phyloP scores from a whole-genome alignment of 345 rosid genomes.

The Pseudoturritis turrita region DNA sequence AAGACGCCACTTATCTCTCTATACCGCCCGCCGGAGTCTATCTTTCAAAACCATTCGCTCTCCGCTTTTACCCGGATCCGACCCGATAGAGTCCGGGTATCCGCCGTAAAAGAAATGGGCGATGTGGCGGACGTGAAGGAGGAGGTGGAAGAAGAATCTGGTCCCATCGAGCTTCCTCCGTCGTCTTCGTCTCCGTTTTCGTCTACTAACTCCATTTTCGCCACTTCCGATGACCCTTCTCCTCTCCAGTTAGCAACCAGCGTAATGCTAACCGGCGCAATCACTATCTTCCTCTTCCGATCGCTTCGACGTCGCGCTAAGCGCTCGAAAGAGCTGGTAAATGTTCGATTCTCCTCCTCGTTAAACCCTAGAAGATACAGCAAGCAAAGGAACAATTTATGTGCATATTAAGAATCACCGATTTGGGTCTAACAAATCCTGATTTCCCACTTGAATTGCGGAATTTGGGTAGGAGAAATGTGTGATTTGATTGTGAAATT shows the following conservation, averaged over 20 bases:
- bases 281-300: conserved; percentile 81
- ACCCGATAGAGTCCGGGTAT: conserved; percentile 32
- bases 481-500: neutral
- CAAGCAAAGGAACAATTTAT: neutral
- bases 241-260: conserved; percentile 76
- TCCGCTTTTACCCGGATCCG: conserved; percentile 19
- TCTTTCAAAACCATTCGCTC: conserved; percentile 10
- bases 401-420: neutral
- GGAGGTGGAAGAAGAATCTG: conserved; percentile 41
- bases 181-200: conserved; percentile 21
- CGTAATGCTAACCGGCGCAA: conserved; percentile 79
- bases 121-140: conserved; percentile 2
- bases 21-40: conserved; percentile 13
- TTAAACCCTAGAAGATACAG: neutral
- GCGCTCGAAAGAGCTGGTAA: conserved; percentile 75
- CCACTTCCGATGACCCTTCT: conserved; percentile 72
- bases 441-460: neutral
- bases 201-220: conserved; percentile 50
- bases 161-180: conserved; percentile 67
- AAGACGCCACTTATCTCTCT: conserved; percentile 20
- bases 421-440: neutral
- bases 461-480: neutral
- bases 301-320: conserved; percentile 76
- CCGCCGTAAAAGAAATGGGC: conserved; percentile 29
- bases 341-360: neutral